Percentiles rank a stretch among this genome's conserved stretches.
phyloP scores from a whole-genome alignment of 306 rosid genomes.

The Trifolium dubium region DNA sequence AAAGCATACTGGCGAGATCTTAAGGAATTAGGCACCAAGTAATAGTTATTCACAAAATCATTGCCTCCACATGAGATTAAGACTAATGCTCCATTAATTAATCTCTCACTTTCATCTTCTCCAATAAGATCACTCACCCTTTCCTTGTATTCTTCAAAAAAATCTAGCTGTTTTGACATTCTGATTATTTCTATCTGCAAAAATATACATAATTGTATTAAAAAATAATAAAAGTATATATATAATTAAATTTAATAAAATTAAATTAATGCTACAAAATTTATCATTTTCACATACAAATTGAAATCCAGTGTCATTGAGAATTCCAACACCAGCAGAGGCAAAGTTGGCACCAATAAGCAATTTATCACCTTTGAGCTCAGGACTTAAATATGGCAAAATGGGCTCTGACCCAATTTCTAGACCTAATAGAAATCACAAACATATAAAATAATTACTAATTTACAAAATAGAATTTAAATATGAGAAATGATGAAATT shows the following conservation, averaged over 20 bases:
- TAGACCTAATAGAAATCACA: background rate
- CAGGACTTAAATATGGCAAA: conserved; percentile 7
- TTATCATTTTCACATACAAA: background rate
- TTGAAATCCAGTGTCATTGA: conserved; percentile 10
- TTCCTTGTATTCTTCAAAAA: background rate
- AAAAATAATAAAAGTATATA: background rate
- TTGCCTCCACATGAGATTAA: background rate
- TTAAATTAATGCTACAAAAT: background rate
- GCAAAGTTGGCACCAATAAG: conserved; percentile 12
- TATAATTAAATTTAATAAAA: background rate
- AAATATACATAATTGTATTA: background rate
- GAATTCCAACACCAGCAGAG: conserved; percentile 7
- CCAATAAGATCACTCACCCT: background rate
- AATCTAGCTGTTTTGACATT: background rate
- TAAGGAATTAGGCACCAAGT: background rate
- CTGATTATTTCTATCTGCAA: background rate
- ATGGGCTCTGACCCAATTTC: background rate
- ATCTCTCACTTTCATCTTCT: background rate
- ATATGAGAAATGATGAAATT: background rate
- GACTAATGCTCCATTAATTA: conserved; percentile 1
- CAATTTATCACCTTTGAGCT: background rate
- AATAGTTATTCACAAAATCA: conserved; percentile 11
- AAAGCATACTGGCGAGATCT: background rate
- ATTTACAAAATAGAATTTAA: background rate
- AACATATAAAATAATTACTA: background rate